Evolutionary conservation across 2,329 filamentous ascomycete species (phyloP).

Genomic region (Fusarium secorum): DNA sequence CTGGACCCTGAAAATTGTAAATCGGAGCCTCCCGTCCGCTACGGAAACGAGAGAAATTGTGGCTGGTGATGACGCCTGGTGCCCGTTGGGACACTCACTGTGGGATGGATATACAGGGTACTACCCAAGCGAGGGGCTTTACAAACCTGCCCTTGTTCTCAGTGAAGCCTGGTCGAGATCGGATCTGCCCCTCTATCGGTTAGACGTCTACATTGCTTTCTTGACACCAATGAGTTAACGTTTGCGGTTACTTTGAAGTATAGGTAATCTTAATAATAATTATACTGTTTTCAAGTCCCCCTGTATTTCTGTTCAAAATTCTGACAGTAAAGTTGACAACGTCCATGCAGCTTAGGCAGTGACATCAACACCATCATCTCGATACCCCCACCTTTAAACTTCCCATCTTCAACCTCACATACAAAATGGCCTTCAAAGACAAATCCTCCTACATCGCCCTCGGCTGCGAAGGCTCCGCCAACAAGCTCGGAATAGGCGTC

Average conservation of each 20-base stretch:
- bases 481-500: constrained; percentile 94
- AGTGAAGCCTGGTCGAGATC: background rate
- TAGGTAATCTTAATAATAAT: background rate
- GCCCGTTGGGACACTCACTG: background rate
- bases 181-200: constrained; percentile 29
- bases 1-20: constrained; percentile 21
- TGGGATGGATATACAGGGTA: constrained; percentile 6
- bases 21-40: constrained; percentile 20
- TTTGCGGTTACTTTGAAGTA: background rate
- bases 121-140: constrained; percentile 28
- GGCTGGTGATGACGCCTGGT: constrained; percentile 25
- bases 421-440: constrained; percentile 41
- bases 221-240: background rate
- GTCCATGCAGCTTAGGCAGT: background rate
- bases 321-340: background rate
- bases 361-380: constrained; percentile 11
- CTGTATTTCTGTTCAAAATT: background rate
- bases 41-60: constrained; percentile 2
- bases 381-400: constrained; percentile 21
- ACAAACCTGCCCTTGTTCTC: constrained; percentile 10
- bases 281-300: fast-evolving
- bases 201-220: constrained; percentile 5
- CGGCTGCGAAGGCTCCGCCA: constrained; percentile 88
- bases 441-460: constrained; percentile 60
- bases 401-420: constrained; percentile 7